Evolutionary conservation across 441 rosid genomes (phyloP).

Genomic region (Melastoma candidum): DNA sequence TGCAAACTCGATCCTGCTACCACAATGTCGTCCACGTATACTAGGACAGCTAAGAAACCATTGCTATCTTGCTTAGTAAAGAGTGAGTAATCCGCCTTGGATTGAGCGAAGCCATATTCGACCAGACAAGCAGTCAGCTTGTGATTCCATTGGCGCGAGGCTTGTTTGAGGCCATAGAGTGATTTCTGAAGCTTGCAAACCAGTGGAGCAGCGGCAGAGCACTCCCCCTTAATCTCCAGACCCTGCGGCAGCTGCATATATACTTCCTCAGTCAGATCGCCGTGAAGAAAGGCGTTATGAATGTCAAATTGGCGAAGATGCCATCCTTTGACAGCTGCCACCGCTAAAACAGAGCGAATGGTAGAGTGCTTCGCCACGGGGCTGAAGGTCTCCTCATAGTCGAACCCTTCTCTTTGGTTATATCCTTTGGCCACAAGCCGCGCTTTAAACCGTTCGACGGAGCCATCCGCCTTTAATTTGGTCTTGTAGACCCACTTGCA

Average conservation of each 20-base stretch:
- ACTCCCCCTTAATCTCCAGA: background rate
- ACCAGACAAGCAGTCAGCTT: too few species aligned
- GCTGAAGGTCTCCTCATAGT: too few species aligned
- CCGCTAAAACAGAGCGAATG: background rate
- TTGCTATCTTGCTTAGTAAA: background rate
- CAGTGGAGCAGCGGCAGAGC: background rate
- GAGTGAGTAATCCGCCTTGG: background rate
- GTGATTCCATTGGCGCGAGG: too few species aligned
- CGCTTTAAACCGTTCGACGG: background rate
- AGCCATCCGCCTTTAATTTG: background rate
- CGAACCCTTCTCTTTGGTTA: too few species aligned
- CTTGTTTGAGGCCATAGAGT: too few species aligned
- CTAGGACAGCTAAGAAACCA: background rate
- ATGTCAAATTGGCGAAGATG: background rate
- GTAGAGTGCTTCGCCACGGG: background rate
- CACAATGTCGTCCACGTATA: background rate
- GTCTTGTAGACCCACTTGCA: conserved; percentile 1
- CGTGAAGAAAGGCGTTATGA: too few species aligned
- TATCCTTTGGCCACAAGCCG: background rate
- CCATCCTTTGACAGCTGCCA: background rate
- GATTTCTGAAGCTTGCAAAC: background rate
- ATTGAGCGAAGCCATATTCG: background rate
- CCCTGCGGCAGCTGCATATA: too few species aligned
- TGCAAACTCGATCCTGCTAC: too few species aligned
- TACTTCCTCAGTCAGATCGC: too few species aligned